phyloP scores from a whole-genome alignment of 2,329 filamentous ascomycete species.

The Daldinia eschscholtzii region DNA sequence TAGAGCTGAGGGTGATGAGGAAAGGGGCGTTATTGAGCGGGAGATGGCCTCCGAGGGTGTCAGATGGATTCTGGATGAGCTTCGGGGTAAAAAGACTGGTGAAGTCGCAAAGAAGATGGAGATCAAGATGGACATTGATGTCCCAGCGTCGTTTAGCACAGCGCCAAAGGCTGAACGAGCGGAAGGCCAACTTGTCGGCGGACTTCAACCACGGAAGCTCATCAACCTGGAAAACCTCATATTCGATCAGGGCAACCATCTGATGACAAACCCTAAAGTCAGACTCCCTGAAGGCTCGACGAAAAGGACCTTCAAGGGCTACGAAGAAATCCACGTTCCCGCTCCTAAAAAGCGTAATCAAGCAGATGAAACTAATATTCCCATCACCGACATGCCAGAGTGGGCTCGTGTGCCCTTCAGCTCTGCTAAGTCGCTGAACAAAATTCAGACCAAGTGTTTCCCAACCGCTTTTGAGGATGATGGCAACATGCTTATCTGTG shows the following conservation, averaged over 20 bases:
- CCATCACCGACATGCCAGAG: conserved; percentile 88
- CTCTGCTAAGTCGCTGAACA: conserved; percentile 87
- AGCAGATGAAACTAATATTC: conserved; percentile 82
- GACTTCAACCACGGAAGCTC: conserved; percentile 84
- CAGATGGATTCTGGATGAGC: conserved; percentile 86
- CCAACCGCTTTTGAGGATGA: conserved; percentile 92
- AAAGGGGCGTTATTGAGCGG: conserved; percentile 81
- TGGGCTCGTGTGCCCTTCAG: conserved; percentile 93
- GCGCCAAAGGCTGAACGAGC: conserved; percentile 65
- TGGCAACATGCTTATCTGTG: conserved; percentile 97
- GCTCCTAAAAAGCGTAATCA: conserved; percentile 89
- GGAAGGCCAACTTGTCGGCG: conserved; percentile 80
- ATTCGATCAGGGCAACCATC: conserved; percentile 97
- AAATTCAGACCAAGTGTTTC: conserved; percentile 94
- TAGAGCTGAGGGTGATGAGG: conserved; percentile 81
- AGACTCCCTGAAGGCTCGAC: conserved; percentile 93
- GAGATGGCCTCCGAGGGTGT: conserved; percentile 93
- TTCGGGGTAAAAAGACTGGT: conserved; percentile 77
- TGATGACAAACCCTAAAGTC: conserved; percentile 99
- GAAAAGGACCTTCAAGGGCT: conserved; percentile 96
- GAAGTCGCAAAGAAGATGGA: conserved; percentile 78
- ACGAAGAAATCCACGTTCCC: conserved; percentile 98
- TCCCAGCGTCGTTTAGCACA: conserved; percentile 70
- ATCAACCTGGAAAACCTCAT: conserved; percentile 97
- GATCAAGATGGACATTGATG: conserved; percentile 95